phyloP scores from a whole-genome alignment of 768 basidiomycete species.

The Tephrocybe sp. region DNA sequence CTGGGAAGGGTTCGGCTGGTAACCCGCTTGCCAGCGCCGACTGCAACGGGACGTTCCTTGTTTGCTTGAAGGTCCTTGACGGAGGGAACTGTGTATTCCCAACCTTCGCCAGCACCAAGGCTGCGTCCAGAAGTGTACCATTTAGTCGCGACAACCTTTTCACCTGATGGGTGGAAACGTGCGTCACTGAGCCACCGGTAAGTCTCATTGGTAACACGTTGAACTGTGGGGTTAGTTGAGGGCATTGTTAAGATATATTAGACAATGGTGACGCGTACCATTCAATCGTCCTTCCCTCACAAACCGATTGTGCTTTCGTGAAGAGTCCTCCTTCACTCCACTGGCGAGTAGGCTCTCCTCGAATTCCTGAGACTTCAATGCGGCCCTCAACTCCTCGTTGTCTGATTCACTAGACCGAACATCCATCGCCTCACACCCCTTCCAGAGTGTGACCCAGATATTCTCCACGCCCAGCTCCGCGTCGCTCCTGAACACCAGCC shows the following conservation, averaged over 20 bases:
- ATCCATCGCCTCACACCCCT: slow-evolving; percentile 61
- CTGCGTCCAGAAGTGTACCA: slow-evolving; percentile 69
- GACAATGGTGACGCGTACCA: slow-evolving; percentile 24
- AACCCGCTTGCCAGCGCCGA: slow-evolving; percentile 50
- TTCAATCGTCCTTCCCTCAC: slow-evolving; percentile 53
- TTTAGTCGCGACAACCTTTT: slow-evolving; percentile 67
- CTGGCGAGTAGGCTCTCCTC: slow-evolving; percentile 47
- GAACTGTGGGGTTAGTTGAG: slow-evolving; percentile 24
- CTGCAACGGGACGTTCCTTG: slow-evolving; percentile 26
- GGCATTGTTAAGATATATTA: no score
- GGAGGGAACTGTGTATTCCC: slow-evolving; percentile 61
- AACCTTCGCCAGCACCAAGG: slow-evolving; percentile 70
- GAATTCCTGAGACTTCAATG: slow-evolving; percentile 31
- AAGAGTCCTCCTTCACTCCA: slow-evolving; percentile 49
- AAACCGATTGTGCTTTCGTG: slow-evolving; percentile 47
- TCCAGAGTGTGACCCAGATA: slow-evolving; percentile 69
- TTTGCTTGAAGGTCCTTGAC: slow-evolving; percentile 25
- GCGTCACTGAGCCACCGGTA: slow-evolving; percentile 69
- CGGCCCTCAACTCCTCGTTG: slow-evolving; percentile 30
- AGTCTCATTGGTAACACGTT: slow-evolving; percentile 68
- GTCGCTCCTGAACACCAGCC: slow-evolving; percentile 69
- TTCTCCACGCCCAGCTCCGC: slow-evolving; percentile 73
- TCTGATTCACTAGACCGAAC: slow-evolving; percentile 33
- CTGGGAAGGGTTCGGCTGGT: slow-evolving; percentile 54
- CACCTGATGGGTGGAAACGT: slow-evolving; percentile 66